Conservation (phyloP, 129 eudicot species). For the Erigeron canadensis region DNA sequence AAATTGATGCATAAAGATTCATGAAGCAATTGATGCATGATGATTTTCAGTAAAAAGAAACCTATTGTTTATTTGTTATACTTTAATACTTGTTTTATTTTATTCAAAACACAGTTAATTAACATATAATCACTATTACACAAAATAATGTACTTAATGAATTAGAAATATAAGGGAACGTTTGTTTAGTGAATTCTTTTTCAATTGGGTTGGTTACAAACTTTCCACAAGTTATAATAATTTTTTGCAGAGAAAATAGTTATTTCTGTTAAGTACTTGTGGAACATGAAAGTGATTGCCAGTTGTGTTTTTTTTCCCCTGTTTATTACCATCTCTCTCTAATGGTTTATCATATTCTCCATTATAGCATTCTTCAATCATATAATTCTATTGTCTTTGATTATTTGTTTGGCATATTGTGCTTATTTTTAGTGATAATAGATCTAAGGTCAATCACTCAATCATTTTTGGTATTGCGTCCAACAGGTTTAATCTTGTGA, state of each 20-base stretch:
- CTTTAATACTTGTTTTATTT: too few species aligned
- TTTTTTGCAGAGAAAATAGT: conserved; percentile 34
- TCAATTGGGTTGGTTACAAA: conserved; percentile 35
- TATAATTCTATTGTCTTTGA: conserved; percentile 30
- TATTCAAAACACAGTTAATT: too few species aligned
- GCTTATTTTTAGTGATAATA: conserved; percentile 25
- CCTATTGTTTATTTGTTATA: too few species aligned
- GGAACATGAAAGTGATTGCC: conserved; percentile 56
- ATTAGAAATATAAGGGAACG: background rate
- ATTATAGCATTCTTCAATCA: conserved; percentile 17
- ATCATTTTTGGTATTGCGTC: conserved; percentile 13
- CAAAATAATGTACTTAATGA: background rate
- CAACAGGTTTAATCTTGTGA: background rate
- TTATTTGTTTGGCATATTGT: conserved; percentile 26
- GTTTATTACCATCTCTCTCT: too few species aligned
- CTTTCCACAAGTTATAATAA: conserved; percentile 16
- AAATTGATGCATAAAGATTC: too few species aligned
- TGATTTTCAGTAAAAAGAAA: too few species aligned
- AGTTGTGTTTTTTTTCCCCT: conserved; percentile 25
- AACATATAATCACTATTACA: too few species aligned
- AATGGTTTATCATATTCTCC: background rate
- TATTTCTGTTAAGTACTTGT: conserved; percentile 33
- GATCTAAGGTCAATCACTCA: conserved; percentile 17
- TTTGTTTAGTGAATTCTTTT: conserved; percentile 14
- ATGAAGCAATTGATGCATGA: too few species aligned